phyloP scores from a whole-genome alignment of 2,329 filamentous ascomycete species.

The Aspergillus sp. region DNA sequence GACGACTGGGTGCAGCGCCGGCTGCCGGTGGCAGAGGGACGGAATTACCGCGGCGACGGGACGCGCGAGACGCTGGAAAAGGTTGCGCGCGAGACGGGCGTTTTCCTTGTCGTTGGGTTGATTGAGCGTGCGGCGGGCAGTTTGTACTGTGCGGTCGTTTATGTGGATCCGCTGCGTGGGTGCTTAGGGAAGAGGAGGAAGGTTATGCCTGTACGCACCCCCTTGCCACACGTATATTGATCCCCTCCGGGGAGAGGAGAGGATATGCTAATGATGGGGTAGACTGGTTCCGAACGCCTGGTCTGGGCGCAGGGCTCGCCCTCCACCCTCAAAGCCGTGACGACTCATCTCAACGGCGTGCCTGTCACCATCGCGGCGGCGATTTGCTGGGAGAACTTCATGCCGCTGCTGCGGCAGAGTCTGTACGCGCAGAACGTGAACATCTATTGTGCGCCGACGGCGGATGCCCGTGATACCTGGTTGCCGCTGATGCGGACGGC shows the following conservation, averaged over 20 bases:
- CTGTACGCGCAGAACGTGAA: constrained; percentile 91
- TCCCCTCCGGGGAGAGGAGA: too few species aligned
- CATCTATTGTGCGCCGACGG: constrained; percentile 85
- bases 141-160: constrained; percentile 78
- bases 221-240: too few species aligned
- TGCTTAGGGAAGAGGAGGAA: constrained; percentile 83
- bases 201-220: constrained; percentile 75
- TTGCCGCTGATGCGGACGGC: constrained; percentile 76
- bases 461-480: constrained; percentile 82
- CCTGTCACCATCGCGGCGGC: constrained; percentile 78
- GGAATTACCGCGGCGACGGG: constrained; percentile 63
- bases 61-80: constrained; percentile 76
- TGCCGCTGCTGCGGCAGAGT: constrained; percentile 80
- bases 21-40: constrained; percentile 52
- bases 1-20: constrained; percentile 67
- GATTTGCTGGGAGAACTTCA: constrained; percentile 97
- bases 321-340: constrained; percentile 73
- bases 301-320: constrained; percentile 87
- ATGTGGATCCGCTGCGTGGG: constrained; percentile 72
- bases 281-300: constrained; percentile 76
- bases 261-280: background rate
- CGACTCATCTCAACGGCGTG: constrained; percentile 74
- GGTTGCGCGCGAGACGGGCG: constrained; percentile 71
- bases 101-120: constrained; percentile 77
- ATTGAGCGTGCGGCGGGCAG: constrained; percentile 80